Evolutionary conservation across 345 rosid genomes (phyloP), one percentile per base, ranked within the genome.

Genomic region (Pistacia atlantica): DNA sequence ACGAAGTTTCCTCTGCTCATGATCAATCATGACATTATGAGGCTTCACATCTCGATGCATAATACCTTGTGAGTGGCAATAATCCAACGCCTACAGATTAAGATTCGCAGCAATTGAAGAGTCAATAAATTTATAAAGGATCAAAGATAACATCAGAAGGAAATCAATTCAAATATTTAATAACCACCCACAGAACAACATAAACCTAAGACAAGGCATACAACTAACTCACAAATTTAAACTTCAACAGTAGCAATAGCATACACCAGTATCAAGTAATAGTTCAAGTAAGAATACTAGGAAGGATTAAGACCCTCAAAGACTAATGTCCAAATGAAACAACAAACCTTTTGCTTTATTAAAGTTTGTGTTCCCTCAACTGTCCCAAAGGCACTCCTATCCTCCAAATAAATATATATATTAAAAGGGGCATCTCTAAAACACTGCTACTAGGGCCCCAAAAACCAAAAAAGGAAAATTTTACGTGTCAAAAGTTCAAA

Each of bases 11-110:
- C 97, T 86, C 79, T 90, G 97, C 77, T 90, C 99, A 35, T 93
- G 99, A 85, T 96, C 99, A 85, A 96, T 96, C 99, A 96, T 93
- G 74, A 96, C 97, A 84, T 96, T 96, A 83, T 96, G 99, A 18
- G 99, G 99, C 82, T 93, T 96, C 79, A 96, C 99, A 86, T 96
- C 99, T 77, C 98, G 91, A 80, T 95, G 99, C 99, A 95, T 95
- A 67, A 95, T 95, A 69, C 99, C 99, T 84, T 92, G 98, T 1
- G 99, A 92, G 85, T 96, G 99, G 83, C 99, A 93, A 80, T 86
- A 92, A 83, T 93, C 99, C 89, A 96, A 83, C 5, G 99, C 99
- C 99, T 96, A 72, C 80, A 82, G 48, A 78, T 61, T 35, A 82
- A 68, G 45, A 65, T 67, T 17, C 9, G 71, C 11, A 38, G n/a